A percentile compares a stretch with the other conserved stretches of the same genome.
phyloP scores from a whole-genome alignment of 208 protist species.

The Acanthamoeba royreba region DNA sequence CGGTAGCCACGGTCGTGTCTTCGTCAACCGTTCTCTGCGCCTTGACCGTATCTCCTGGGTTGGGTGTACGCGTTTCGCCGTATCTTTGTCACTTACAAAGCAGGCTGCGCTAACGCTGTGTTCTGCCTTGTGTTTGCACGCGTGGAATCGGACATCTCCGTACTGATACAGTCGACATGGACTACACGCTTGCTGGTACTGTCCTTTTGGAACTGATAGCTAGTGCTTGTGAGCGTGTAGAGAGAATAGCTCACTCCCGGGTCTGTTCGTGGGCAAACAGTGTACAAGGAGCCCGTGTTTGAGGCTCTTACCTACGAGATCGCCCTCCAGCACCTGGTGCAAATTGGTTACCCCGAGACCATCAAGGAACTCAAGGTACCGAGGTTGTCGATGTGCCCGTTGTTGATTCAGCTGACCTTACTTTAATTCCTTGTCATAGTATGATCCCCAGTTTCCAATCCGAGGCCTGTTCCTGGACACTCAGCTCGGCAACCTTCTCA shows the following conservation, averaged over 20 bases:
- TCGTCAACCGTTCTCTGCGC: slow-evolving; percentile 65
- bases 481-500: slow-evolving; percentile 61
- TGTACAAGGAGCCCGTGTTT: slow-evolving; percentile 64
- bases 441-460: slow-evolving; percentile 64
- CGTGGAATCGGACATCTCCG: too few relatives aligned
- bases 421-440: not conserved
- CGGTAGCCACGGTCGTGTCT: slow-evolving; percentile 53
- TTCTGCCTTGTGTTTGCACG: too few relatives aligned
- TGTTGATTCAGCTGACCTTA: too few relatives aligned
- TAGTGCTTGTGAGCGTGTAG: too few relatives aligned
- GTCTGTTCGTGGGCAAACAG: not conserved
- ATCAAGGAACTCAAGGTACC: slow-evolving; percentile 45
- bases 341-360: slow-evolving; percentile 59
- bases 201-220: not conserved
- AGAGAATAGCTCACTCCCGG: not conserved
- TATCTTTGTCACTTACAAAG: not conserved
- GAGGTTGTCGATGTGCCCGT: too few relatives aligned
- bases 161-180: slow-evolving; percentile 73
- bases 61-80: slow-evolving; percentile 50
- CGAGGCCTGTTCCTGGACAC: slow-evolving; percentile 68
- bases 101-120: too few relatives aligned
- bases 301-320: slow-evolving; percentile 66
- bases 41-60: slow-evolving; percentile 60
- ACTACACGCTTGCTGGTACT: slow-evolving; percentile 65
- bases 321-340: slow-evolving; percentile 49